phyloP scores from a whole-genome alignment of 2,329 filamentous ascomycete genomes.

The Teratosphaeria viscida region DNA sequence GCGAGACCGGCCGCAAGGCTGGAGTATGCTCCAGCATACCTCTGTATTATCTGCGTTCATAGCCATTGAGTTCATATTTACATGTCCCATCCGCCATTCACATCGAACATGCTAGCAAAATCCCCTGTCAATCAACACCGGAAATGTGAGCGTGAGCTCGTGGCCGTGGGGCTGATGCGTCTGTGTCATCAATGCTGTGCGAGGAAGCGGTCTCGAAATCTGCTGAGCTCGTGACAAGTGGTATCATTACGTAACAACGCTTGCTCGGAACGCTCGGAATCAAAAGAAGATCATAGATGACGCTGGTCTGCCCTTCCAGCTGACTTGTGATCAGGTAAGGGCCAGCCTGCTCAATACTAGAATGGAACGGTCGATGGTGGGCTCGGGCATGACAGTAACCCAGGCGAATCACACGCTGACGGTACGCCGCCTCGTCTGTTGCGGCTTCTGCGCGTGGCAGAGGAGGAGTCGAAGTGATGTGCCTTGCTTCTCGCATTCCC shows the following conservation, averaged over 20 bases:
- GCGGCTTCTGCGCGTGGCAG: constrained; percentile 76
- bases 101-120: neutral
- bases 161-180: constrained; percentile 11
- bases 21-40: too few species aligned
- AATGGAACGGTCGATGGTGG: neutral
- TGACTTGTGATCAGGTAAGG: constrained; percentile 2
- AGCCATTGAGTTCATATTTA: neutral
- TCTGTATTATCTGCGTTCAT: constrained; percentile 9
- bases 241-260: neutral
- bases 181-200: constrained; percentile 6
- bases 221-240: neutral
- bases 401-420: constrained; percentile 34
- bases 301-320: neutral
- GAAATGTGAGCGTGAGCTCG: constrained; percentile 4
- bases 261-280: constrained; percentile 11
- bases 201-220: neutral
- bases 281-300: constrained; percentile 1
- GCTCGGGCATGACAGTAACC: neutral
- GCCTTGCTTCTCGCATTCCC: constrained; percentile 76
- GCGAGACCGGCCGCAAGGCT: too few species aligned
- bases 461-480: constrained; percentile 87
- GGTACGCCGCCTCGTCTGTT: constrained; percentile 35
- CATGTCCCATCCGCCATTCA: neutral
- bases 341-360: constrained; percentile 8
- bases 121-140: neutral